Percentiles rank a stretch among this genome's conserved stretches.
Conservation (phyloP, 2,329 filamentous ascomycete species). For the Dactylellina leptospora region DNA sequence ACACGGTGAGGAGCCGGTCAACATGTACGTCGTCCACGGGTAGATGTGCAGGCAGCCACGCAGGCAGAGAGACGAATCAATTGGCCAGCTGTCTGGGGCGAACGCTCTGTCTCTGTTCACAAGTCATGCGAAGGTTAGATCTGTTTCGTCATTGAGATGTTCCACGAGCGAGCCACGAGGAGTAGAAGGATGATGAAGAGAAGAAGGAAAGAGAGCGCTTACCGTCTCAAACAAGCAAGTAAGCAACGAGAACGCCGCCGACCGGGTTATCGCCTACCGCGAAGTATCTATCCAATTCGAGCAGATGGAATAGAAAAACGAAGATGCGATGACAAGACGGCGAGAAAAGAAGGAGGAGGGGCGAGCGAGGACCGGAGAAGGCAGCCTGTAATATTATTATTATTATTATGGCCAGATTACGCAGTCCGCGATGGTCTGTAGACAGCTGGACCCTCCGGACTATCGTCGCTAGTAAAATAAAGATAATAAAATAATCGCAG, state of each 20-base stretch:
- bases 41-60: constrained; percentile 26
- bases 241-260: neutral
- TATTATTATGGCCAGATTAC: constrained; percentile 12
- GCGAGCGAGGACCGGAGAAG: neutral
- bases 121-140: constrained; percentile 5
- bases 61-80: neutral
- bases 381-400: neutral
- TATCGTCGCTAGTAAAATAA: too few species aligned
- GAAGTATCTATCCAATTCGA: neutral
- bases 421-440: constrained; percentile 26
- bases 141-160: constrained; percentile 20
- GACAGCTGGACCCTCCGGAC: too few species aligned
- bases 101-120: constrained; percentile 11
- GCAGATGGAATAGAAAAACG: neutral
- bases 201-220: neutral
- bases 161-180: neutral
- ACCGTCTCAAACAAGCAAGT: neutral
- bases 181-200: neutral
- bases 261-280: neutral
- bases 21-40: constrained; percentile 23
- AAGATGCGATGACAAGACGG: neutral
- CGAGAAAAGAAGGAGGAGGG: neutral
- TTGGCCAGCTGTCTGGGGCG: neutral
- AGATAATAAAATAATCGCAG: too few species aligned
- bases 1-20: neutral